phyloP scores from a whole-genome alignment of 2,329 filamentous ascomycete genomes.

The Cryphonectria japonica region DNA sequence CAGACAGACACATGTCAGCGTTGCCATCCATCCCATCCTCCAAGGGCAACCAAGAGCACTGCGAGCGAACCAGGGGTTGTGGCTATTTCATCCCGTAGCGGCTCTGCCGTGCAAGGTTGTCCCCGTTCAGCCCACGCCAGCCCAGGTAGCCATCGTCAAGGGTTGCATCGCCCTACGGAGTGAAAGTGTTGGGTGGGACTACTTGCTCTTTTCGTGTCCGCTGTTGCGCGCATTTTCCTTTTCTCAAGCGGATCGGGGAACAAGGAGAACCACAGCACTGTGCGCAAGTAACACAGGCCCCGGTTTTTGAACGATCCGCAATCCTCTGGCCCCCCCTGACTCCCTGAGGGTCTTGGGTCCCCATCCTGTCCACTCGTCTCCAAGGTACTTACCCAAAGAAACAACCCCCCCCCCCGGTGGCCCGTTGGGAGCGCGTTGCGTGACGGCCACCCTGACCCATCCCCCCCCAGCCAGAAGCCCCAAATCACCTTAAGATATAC shows the following conservation, averaged over 20 bases:
- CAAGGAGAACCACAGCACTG: slow-evolving; percentile 4
- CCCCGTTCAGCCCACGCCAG: neutral
- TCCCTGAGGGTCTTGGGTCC: slow-evolving; percentile 11
- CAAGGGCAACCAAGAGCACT: neutral
- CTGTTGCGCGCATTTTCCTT: slow-evolving; percentile 18
- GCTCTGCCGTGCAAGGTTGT: slow-evolving; percentile 18
- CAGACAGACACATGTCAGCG: neutral
- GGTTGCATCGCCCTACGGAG: slow-evolving; percentile 26
- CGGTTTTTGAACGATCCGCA: slow-evolving; percentile 22
- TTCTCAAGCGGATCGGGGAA: slow-evolving; percentile 24
- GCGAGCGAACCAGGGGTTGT: neutral
- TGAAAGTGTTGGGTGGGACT: slow-evolving; percentile 10
- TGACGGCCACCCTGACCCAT: slow-evolving; percentile 5
- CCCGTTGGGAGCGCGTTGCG: slow-evolving; percentile 8
- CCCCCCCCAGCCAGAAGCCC: neutral
- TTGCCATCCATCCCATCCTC: neutral
- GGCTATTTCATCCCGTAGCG: slow-evolving; percentile 4
- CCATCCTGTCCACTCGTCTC: slow-evolving; percentile 23
- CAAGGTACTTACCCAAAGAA: neutral
- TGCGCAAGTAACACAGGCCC: slow-evolving; percentile 17
- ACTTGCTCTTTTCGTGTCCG: slow-evolving; percentile 19
- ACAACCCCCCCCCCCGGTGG: slow-evolving; percentile 4
- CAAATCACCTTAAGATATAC: slow-evolving; percentile 6
- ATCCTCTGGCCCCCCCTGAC: slow-evolving; percentile 4
- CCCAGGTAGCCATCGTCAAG: slow-evolving; percentile 13